Conservation (phyloP, 805 yeast genomes). For the Teunomyces atbi region DNA sequence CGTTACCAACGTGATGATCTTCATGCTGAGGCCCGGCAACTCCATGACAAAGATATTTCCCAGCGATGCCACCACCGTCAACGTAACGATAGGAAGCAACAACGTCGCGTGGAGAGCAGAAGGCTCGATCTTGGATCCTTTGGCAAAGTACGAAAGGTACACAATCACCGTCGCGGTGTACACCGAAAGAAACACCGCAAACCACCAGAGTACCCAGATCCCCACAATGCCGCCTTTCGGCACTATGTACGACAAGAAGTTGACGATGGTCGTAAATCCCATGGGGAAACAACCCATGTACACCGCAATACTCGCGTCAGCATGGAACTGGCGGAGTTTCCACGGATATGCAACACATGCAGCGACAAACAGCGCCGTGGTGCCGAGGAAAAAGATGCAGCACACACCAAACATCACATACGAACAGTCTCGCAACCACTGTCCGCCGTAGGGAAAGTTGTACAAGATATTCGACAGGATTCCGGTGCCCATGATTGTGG, state of each 20-base stretch:
- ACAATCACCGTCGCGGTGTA: conserved; percentile 61
- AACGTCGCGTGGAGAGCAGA: conserved; percentile 52
- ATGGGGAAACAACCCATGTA: conserved; percentile 79
- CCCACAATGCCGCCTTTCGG: conserved; percentile 43
- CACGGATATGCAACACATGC: conserved; percentile 35
- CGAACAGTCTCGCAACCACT: conserved; percentile 59
- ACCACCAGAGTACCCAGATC: conserved; percentile 72
- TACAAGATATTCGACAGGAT: conserved; percentile 62
- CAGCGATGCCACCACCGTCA: conserved; percentile 73
- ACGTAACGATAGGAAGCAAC: conserved; percentile 73
- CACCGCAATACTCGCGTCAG: conserved; percentile 47
- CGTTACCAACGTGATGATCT: conserved; percentile 53
- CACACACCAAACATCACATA: conserved; percentile 63
- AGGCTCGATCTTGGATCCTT: conserved; percentile 21
- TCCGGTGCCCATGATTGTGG: conserved; percentile 84
- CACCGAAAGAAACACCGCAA: conserved; percentile 54
- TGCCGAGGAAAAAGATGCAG: conserved; percentile 43
- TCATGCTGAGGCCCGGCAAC: conserved; percentile 43
- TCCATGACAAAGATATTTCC: conserved; percentile 54
- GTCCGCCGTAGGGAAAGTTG: conserved; percentile 61
- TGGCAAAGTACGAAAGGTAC: conserved; percentile 45
- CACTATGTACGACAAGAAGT: conserved; percentile 49
- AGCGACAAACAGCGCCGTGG: conserved; percentile 41
- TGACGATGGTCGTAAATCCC: conserved; percentile 71
- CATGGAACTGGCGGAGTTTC: conserved; percentile 16